Conservation (phyloP, 2,329 filamentous ascomycete species). For the Arthroderma sp. region DNA sequence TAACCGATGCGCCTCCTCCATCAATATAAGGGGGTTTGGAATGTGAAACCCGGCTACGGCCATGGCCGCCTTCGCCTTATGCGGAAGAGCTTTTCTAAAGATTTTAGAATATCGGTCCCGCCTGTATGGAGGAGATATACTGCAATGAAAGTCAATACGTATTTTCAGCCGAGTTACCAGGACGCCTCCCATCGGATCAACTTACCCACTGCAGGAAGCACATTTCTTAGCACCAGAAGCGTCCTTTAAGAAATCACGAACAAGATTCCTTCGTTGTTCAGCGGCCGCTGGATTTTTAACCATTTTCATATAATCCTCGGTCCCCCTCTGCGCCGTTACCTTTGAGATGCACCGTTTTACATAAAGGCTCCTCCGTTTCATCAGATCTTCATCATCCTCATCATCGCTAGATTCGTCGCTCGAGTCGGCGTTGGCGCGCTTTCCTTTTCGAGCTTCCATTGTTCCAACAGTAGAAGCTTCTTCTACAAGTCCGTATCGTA, state of each 20-base stretch:
- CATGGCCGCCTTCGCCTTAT: constrained; percentile 69
- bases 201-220: constrained; percentile 45
- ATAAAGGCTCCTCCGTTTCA: constrained; percentile 49
- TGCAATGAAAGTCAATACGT: constrained; percentile 21
- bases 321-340: constrained; percentile 37
- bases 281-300: constrained; percentile 74
- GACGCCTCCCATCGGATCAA: constrained; percentile 1
- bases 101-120: constrained; percentile 90
- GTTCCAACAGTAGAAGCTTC: constrained; percentile 50
- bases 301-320: constrained; percentile 30
- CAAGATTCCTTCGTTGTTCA: constrained; percentile 59
- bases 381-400: constrained; percentile 39
- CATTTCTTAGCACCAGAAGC: constrained; percentile 61
- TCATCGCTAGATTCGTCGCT: constrained; percentile 55
- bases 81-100: constrained; percentile 65
- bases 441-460: constrained; percentile 31
- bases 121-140: constrained; percentile 68
- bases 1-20: constrained; percentile 34
- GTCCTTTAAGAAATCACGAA: constrained; percentile 68
- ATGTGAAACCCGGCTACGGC: constrained; percentile 53
- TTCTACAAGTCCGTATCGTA: constrained; percentile 69
- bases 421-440: constrained; percentile 36
- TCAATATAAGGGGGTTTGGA: constrained; percentile 55
- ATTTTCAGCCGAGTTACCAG: not conserved
- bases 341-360: constrained; percentile 58